These are phyloP conservation scores for Tillandsia leiboldiana DNA, from an alignment of 176 grass and related monocot genomes.

Conservation along the genomic window DNA sequence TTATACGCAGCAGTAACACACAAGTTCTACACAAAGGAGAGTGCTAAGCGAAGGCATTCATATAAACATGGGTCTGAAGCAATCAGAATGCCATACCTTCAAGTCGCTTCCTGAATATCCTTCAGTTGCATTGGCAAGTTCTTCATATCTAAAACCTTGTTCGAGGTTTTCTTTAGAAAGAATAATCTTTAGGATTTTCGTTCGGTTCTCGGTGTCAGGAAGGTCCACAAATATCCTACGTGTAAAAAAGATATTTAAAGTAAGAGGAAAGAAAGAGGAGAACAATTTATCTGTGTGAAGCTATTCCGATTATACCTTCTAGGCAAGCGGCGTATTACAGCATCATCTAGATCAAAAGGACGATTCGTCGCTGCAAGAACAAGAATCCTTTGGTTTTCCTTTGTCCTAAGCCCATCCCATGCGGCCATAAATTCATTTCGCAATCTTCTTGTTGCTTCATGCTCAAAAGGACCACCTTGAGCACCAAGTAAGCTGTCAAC, in stretches of 20 bases:
- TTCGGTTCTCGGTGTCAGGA: slow-evolving; percentile 70
- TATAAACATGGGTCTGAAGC: slow-evolving; percentile 8
- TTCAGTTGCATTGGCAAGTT: slow-evolving; percentile 82
- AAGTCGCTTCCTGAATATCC: slow-evolving; percentile 97
- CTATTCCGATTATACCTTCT: slow-evolving; percentile 48
- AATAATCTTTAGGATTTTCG: slow-evolving; percentile 82
- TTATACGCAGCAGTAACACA: slow-evolving; percentile 23
- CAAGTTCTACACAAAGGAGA: slow-evolving; percentile 55
- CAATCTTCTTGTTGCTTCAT: slow-evolving; percentile 97
- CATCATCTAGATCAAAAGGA: slow-evolving; percentile 97
- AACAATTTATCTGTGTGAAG: background rate
- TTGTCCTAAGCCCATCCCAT: slow-evolving; percentile 89
- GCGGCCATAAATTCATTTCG: slow-evolving; percentile 98
- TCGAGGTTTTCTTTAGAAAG: slow-evolving; percentile 91
- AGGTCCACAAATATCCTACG: slow-evolving; percentile 90
- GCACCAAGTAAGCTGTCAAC: slow-evolving; percentile 95
- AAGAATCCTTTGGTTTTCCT: slow-evolving; percentile 85
- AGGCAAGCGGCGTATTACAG: slow-evolving; percentile 88
- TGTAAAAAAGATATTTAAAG: background rate
- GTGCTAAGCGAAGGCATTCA: slow-evolving; percentile 15
- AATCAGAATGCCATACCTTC: slow-evolving; percentile 38
- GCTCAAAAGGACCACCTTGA: slow-evolving; percentile 86
- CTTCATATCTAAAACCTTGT: slow-evolving; percentile 58
- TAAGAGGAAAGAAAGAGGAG: background rate
- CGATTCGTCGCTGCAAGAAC: slow-evolving; percentile 94